Evolutionary conservation across 169 alveolate genomes (phyloP).

Genomic region (Besnoitia besnoiti): DNA sequence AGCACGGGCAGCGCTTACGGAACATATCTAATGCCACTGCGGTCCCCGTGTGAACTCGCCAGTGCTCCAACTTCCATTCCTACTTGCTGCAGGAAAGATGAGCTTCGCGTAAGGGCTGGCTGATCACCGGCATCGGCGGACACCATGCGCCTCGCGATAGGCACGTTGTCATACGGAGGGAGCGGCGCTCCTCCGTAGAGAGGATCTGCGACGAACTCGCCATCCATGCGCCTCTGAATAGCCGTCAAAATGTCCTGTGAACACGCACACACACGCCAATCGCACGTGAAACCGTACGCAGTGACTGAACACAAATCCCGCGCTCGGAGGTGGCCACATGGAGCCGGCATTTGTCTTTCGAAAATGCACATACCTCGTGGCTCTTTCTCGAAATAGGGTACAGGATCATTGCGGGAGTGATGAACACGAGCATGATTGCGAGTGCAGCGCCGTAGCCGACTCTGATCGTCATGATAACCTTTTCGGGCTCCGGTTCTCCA

Average conservation of each 20-base stretch:
- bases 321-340: background rate
- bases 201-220: conserved; percentile 45
- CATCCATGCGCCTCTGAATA: conserved; percentile 40
- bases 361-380: conserved; percentile 38
- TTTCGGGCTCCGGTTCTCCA: conserved; percentile 55
- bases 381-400: conserved; percentile 41
- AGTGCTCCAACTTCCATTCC: conserved; percentile 55
- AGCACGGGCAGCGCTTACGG: conserved; percentile 17
- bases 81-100: conserved; percentile 50
- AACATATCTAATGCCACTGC: conserved; percentile 40
- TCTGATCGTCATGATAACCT: conserved; percentile 36
- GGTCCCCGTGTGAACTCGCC: conserved; percentile 38
- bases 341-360: background rate
- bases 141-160: background rate
- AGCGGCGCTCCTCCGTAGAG: conserved; percentile 51
- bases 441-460: conserved; percentile 49
- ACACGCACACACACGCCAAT: background rate
- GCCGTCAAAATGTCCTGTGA: conserved; percentile 36
- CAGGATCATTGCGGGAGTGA: conserved; percentile 36
- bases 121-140: conserved; percentile 28
- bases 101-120: background rate
- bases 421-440: conserved; percentile 37
- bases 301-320: background rate
- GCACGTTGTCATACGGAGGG: conserved; percentile 53
- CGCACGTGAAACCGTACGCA: too few relatives aligned